Conservation (phyloP, 768 basidiomycete species). For the Tricholoma flavovirens region DNA sequence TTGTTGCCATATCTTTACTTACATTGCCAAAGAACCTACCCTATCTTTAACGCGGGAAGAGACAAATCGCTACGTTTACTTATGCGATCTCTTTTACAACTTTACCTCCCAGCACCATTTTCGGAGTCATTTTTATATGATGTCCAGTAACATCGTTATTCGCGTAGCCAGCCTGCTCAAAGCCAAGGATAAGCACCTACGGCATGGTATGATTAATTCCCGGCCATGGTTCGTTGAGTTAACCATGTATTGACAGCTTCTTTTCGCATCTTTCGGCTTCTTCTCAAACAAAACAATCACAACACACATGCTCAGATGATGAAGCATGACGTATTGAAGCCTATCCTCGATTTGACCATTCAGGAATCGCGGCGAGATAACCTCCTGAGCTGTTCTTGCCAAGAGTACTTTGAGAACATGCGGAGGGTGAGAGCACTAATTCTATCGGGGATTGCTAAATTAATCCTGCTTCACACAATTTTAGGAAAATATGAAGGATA, state of each 20-base stretch:
- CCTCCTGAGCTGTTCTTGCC: constrained; percentile 88
- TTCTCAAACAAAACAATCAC: constrained; percentile 76
- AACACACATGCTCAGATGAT: constrained; percentile 70
- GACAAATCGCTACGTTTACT: constrained; percentile 79
- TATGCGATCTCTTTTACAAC: constrained; percentile 88
- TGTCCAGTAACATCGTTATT: constrained; percentile 70
- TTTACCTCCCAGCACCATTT: constrained; percentile 87
- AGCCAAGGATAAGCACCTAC: constrained; percentile 85
- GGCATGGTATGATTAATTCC: constrained; percentile 63
- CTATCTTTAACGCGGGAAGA: constrained; percentile 64
- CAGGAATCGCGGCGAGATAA: constrained; percentile 86
- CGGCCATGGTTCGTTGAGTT: constrained; percentile 1
- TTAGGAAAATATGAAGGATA: constrained; percentile 83
- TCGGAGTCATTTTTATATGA: constrained; percentile 85
- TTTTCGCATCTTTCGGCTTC: constrained; percentile 85
- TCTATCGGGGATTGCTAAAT: not conserved
- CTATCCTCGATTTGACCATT: constrained; percentile 78
- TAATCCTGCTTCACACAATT: not conserved
- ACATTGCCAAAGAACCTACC: constrained; percentile 36
- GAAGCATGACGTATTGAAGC: constrained; percentile 79
- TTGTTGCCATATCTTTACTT: not conserved
- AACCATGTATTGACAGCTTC: constrained; percentile 51
- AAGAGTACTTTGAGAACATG: constrained; percentile 92
- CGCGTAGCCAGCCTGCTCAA: constrained; percentile 75
- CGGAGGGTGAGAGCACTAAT: constrained; percentile 55